Evolutionary conservation across 2,329 filamentous ascomycete species (phyloP), one percentile per base, ranked within the genome.

Genomic region (Apiospora malaysiana): DNA sequence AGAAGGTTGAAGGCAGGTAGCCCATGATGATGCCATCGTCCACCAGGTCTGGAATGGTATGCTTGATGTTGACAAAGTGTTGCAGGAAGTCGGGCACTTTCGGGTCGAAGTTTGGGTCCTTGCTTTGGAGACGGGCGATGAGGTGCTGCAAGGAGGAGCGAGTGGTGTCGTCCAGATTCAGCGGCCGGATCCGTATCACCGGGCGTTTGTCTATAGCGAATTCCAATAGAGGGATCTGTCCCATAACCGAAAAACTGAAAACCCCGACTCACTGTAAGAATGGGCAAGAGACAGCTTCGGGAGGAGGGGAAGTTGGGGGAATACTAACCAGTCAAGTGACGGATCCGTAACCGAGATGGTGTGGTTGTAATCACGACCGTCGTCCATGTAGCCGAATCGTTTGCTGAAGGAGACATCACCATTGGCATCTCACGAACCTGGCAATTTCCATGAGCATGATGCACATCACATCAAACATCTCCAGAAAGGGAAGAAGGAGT

Each of bases 391-490:
- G 12, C 83, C 83, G 56, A 85, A 81, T 51, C 78, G 79, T 18
- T 80, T 76, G 49, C 81, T 81, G 49, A 84, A 85, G 23, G 81
- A 82, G 23, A 84, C 74, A 51, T 82, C 79, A 27, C 83, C 83
- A 68, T 85, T 80, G 4, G 84, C 79, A 71, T 85, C 83, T 77
- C 82, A 84, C 4, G 81, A 37, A 37, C 51, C 51, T 59, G 27
- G 27, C 9, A 37, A 1, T 27, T 32, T 32, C 14, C 51, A 59
- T 59, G 51, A 59, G 51, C 25, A 32, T 21, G 27, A 21, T 59
- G 7, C 4, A 6, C 7, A 6, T 37, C 8, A 7, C 5, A 21
- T 1, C 1, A 32, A 5, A 5, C 5, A 59, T 21, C 6, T 6
- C 1, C 25, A 14, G 5, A 21, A 14, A 1, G 1, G 7, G 12